Evolutionary conservation across 2,329 filamentous ascomycete genomes (phyloP).

Genomic region (Calonectria pseudoturangicola): DNA sequence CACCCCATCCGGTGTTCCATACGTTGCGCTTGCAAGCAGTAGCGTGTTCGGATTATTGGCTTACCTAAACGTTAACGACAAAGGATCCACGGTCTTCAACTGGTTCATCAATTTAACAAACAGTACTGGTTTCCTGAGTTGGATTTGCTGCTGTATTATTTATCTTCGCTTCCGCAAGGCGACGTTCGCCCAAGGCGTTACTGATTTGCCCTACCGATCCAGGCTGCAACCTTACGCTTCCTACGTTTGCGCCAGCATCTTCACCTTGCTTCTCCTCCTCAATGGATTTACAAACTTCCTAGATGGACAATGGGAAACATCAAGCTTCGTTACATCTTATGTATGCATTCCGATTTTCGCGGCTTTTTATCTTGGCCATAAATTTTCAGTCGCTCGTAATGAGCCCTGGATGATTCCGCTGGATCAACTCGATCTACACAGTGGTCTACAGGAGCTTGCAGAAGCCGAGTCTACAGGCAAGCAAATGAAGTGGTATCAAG

Average conservation of each 20-base stretch:
- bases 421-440: not conserved
- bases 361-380: not conserved
- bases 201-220: not conserved
- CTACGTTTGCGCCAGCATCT: not conserved
- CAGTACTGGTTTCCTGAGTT: conserved; percentile 41
- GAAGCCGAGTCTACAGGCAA: not conserved
- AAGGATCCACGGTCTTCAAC: conserved; percentile 72
- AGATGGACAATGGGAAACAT: not conserved
- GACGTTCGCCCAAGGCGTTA: not conserved
- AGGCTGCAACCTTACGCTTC: not conserved
- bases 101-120: conserved; percentile 69
- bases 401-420: not conserved
- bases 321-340: not conserved
- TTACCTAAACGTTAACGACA: conserved; percentile 73
- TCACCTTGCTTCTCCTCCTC: not conserved
- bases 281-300: not conserved
- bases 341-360: not conserved
- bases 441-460: not conserved
- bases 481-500: not conserved
- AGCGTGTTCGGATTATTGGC: conserved; percentile 53
- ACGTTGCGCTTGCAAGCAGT: not conserved
- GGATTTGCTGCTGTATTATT: conserved; percentile 33
- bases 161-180: conserved; percentile 17
- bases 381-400: not conserved
- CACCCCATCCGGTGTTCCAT: conserved; percentile 1